Base-by-base conservation (phyloP, 306 rosid species). In the Crotalaria pallida region DNA sequence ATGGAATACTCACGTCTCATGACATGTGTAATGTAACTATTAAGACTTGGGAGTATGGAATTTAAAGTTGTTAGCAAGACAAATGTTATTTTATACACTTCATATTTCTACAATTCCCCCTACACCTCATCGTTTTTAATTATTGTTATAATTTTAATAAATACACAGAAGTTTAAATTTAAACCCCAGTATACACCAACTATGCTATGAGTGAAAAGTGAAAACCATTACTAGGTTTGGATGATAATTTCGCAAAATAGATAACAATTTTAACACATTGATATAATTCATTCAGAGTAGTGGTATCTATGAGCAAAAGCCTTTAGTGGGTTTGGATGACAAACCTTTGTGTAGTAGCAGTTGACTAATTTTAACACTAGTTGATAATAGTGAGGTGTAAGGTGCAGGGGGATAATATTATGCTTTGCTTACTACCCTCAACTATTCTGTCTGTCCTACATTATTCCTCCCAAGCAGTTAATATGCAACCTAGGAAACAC, bases 401-500 rank as follows among this genome's bases (percentile, higher is more conserved):
- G 52, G 47, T 33, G 43, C 10, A 45, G 58, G 29, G 68, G 18
- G 3, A 41, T 41, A 11, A 41, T 12, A 41, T 11, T 11, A 41
- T 12, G 3, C 16, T 41, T 2, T 3, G 7, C 8, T 12, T 11
- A 16, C 23, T 24, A 61, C 4, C 7, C 10, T 58, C 24, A 1
- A 66, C 24, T 38, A 45, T 61, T 65, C 58, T 33, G 13, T 50
- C 44, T 62, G 15, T 7, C 52, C 44, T 62, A 15, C 15, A 26
- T 8, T 56, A 73, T 11, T 57, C 45, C 65, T 74, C 40, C 22
- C 59, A 41, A 58, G 49, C 43, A 60, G 53, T 38, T 43, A 65
- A 51, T 60, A 27, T 53, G 69, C 55, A 61, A 38, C 49, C 9
- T 10, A 4, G 56, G 45, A 69, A 65, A 23, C 19, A 56, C 31